Evolutionary conservation across 1,139 yeast species (phyloP), one percentile per base, ranked within the genome.

Genomic region (Taphrina communis): DNA sequence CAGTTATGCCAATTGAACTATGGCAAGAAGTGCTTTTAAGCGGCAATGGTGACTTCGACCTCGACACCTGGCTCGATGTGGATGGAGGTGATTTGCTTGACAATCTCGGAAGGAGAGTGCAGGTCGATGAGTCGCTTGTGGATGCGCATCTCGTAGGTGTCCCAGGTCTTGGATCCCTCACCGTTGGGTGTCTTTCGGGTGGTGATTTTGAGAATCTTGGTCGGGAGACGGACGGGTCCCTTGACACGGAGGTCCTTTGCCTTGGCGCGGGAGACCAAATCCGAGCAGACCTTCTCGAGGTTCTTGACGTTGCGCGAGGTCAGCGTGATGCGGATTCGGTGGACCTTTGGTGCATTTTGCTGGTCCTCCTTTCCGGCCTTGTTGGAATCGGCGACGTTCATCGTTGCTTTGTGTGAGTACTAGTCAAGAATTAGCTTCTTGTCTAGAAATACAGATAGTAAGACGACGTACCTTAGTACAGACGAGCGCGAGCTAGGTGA

Each of bases 101-200:
- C 97, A 77, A 88, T 84, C 76, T 87, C 85, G 80, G 97, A 91
- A 82, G 97, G 97, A 77, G 99, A 97, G 85, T 90, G 95, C 83
- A 95, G 88, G 86, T 94, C 97, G 80, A 94, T 91, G 83, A 91
- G 89, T 86, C 99, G 93, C 95, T 95, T 95, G 97, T 95, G 99
- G 87, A 95, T 92, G 89, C 98, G 92, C 97, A 95, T 90, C 87
- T 95, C 99, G 84, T 88, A 95, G 79, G 96, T 85, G 83, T 95
- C 99, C 97, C 97, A 95, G 80, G 99, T 95, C 93, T 95, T 94
- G 79, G 99, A 94, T 93, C 99, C 99, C 87, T 95, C 98, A 93
- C 99, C 99, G 84, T 95, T 95, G 80, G 99, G 99, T 81, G 99
- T 72, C 92, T 95, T 95, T 90, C 99, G 93, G 90, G 99, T 94